Percentiles rank a stretch among this genome's conserved stretches.
phyloP scores from a whole-genome alignment of 371 early-diverging fungal species.

The Funneliformis caledonium region DNA sequence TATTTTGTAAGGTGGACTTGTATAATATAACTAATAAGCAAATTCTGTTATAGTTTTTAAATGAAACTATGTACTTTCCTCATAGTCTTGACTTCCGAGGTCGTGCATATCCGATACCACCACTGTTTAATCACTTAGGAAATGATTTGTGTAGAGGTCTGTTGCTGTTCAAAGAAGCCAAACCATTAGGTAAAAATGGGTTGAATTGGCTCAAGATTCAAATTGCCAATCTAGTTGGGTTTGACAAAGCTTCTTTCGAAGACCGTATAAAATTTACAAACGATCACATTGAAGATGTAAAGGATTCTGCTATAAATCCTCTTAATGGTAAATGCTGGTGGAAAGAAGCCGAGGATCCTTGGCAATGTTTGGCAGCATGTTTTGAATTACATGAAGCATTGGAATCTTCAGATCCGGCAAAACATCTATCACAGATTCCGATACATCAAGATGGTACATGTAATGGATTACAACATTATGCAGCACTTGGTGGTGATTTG shows the following conservation, averaged over 20 bases:
- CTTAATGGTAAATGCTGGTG: slow-evolving; percentile 87
- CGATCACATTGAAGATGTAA: slow-evolving; percentile 74
- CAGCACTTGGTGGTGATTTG: slow-evolving; percentile 95
- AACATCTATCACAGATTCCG: slow-evolving; percentile 78
- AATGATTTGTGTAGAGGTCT: slow-evolving; percentile 96
- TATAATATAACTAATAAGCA: too few relatives aligned
- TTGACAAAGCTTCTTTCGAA: slow-evolving; percentile 91
- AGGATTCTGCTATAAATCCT: slow-evolving; percentile 86
- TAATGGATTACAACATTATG: slow-evolving; percentile 98
- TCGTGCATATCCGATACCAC: slow-evolving; percentile 97
- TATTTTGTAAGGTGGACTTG: not conserved
- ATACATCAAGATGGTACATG: slow-evolving; percentile 98
- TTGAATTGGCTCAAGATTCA: slow-evolving; percentile 96
- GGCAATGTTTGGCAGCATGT: slow-evolving; percentile 94
- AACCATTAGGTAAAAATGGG: slow-evolving; percentile 87
- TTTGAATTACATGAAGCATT: slow-evolving; percentile 83
- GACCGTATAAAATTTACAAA: slow-evolving; percentile 81
- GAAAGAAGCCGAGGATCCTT: slow-evolving; percentile 90
- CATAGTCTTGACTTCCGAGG: slow-evolving; percentile 98
- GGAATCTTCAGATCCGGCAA: slow-evolving; percentile 74
- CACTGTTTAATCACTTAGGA: slow-evolving; percentile 94
- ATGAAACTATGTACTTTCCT: slow-evolving; percentile 93
- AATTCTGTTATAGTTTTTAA: slow-evolving; percentile 64
- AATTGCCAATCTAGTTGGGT: slow-evolving; percentile 91
- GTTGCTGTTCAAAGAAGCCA: slow-evolving; percentile 81